Conservation (phyloP, 805 yeast genomes). For the Zygosaccharomyces pseudorouxii region DNA sequence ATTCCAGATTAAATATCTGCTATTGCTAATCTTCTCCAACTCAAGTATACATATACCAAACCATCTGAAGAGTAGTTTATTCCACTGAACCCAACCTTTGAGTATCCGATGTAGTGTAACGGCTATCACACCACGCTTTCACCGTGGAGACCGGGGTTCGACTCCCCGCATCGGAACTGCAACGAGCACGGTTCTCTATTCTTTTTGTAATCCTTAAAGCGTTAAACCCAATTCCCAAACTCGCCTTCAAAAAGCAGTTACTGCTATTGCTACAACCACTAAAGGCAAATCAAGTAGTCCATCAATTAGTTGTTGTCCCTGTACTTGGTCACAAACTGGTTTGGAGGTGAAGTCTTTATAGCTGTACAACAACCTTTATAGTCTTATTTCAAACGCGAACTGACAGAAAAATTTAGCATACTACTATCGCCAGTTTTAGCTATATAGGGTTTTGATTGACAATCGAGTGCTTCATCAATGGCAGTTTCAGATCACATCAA, state of each 20-base stretch:
- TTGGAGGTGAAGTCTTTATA: no score
- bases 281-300: background rate
- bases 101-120: slow-evolving; percentile 15
- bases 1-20: no score
- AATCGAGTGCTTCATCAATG: background rate
- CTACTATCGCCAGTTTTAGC: background rate
- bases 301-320: no score
- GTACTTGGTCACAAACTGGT: no score
- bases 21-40: no score
- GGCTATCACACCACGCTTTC: slow-evolving; percentile 18
- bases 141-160: slow-evolving; percentile 22
- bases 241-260: no score
- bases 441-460: background rate
- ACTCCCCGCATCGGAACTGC: slow-evolving; percentile 15
- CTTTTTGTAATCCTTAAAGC: background rate
- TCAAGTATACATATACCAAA: no score
- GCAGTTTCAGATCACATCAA: slow-evolving; percentile 18
- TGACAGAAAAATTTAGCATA: background rate
- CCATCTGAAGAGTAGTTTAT: no score
- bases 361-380: background rate
- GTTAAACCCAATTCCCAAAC: background rate
- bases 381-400: background rate
- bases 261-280: background rate
- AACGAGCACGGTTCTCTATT: background rate
- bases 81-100: no score